A percentile compares a stretch with the other conserved stretches of the same genome.
These are phyloP conservation scores for Arthromyces matolae DNA, from an alignment of 768 basidiomycete species.

Conservation along the genomic window DNA sequence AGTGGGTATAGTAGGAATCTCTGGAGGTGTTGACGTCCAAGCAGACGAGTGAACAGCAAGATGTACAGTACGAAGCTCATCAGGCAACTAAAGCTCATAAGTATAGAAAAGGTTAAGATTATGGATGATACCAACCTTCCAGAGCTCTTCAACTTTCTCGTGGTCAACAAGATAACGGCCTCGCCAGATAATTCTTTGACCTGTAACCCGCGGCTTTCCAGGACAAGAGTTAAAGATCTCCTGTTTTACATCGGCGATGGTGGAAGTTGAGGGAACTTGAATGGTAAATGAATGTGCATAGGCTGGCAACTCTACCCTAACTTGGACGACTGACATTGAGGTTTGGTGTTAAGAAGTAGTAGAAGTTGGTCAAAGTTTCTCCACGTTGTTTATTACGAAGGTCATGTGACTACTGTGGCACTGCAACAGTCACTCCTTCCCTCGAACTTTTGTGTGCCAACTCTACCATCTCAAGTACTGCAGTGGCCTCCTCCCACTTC, in stretches of 20 bases:
- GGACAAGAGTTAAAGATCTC: constrained; percentile 57
- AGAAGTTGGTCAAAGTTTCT: too few species aligned
- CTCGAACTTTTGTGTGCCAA: constrained; percentile 63
- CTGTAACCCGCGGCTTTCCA: constrained; percentile 63
- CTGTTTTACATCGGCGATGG: constrained; percentile 63
- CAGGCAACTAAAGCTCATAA: constrained; percentile 20
- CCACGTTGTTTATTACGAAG: constrained; percentile 20
- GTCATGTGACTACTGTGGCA: constrained; percentile 21
- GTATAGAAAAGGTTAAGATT: constrained; percentile 9
- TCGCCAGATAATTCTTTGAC: constrained; percentile 74
- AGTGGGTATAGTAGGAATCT: constrained; percentile 17
- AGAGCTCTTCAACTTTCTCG: constrained; percentile 62
- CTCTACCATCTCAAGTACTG: constrained; percentile 76
- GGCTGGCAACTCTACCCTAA: constrained; percentile 75
- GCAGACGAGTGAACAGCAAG: constrained; percentile 78
- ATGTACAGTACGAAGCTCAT: constrained; percentile 63
- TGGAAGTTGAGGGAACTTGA: constrained; percentile 42
- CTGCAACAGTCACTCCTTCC: constrained; percentile 44
- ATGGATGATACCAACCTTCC: constrained; percentile 51
- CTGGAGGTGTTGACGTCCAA: constrained; percentile 59
- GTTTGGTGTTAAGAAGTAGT: constrained; percentile 11
- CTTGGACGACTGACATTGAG: constrained; percentile 40
- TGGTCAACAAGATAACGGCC: constrained; percentile 63
- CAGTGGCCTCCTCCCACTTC: constrained; percentile 70
- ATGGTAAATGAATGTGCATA: constrained; percentile 65